Conservation (phyloP, 2,329 filamentous ascomycete genomes). For the Apiospora sp. region DNA sequence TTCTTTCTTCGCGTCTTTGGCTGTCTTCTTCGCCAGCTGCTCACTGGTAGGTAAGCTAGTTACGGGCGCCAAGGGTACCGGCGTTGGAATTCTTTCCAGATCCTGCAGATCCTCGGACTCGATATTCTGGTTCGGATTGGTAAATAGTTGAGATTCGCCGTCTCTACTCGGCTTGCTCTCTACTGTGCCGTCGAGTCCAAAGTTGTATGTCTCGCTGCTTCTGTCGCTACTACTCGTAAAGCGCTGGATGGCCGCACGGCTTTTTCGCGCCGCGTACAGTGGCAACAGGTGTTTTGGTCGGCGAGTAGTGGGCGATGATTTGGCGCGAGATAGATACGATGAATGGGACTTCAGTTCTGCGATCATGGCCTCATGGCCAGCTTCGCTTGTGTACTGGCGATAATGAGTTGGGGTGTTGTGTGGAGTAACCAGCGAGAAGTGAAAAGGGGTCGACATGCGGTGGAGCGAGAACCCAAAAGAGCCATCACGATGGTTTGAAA, state of each 20-base stretch:
- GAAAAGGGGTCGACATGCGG: constrained; percentile 31
- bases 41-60: not conserved
- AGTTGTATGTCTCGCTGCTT: not conserved
- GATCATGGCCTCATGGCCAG: constrained; percentile 27
- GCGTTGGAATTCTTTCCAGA: not conserved
- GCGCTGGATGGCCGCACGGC: constrained; percentile 22
- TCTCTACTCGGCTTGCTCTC: constrained; percentile 11
- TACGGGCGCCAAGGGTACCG: not conserved
- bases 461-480: constrained; percentile 36
- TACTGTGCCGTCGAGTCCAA: constrained; percentile 25
- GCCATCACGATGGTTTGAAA: constrained; percentile 12
- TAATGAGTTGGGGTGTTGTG: not conserved
- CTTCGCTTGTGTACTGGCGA: constrained; percentile 27
- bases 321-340: not conserved
- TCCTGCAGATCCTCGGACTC: not conserved
- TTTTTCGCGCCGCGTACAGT: constrained; percentile 24
- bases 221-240: constrained; percentile 20
- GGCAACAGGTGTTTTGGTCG: constrained; percentile 17
- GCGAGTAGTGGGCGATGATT: not conserved
- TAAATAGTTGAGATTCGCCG: not conserved
- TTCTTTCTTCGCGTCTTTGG: constrained; percentile 33
- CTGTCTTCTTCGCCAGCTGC: constrained; percentile 15
- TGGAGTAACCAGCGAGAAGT: constrained; percentile 26
- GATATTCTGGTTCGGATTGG: constrained; percentile 1
- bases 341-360: constrained; percentile 11